phyloP scores from a whole-genome alignment of 2,329 filamentous ascomycete species.

The Xylariomycetidae sp. region DNA sequence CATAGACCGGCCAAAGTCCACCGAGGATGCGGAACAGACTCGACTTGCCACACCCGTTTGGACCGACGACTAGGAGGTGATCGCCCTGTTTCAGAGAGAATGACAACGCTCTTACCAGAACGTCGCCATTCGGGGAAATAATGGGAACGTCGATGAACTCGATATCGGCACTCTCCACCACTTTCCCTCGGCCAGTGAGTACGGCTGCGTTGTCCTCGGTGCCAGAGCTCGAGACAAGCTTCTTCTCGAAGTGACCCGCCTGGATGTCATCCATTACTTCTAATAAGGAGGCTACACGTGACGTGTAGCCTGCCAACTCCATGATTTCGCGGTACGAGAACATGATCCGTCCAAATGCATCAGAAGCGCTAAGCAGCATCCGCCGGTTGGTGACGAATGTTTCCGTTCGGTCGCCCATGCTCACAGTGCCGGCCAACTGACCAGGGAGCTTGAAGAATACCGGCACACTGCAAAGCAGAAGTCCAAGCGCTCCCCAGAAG shows the following conservation, averaged over 20 bases:
- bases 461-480: conserved; percentile 87
- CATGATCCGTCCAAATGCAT: conserved; percentile 94
- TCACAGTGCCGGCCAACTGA: conserved; percentile 44
- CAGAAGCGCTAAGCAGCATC: conserved; percentile 86
- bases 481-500: conserved; percentile 91
- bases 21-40: conserved; percentile 94
- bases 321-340: conserved; percentile 98
- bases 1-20: conserved; percentile 95
- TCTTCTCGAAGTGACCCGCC: conserved; percentile 89
- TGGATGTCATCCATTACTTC: conserved; percentile 94
- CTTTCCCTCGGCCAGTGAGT: conserved; percentile 71
- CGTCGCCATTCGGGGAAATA: conserved; percentile 92
- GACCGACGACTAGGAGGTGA: conserved; percentile 89
- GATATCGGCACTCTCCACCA: conserved; percentile 63
- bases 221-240: conserved; percentile 81
- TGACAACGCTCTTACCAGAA: conserved; percentile 77
- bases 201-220: conserved; percentile 78
- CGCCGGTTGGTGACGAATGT: conserved; percentile 91
- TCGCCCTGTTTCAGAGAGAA: conserved; percentile 83
- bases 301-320: conserved; percentile 91
- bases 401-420: conserved; percentile 65
- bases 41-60: conserved; percentile 95
- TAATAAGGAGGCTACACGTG: conserved; percentile 79
- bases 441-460: conserved; percentile 93
- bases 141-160: conserved; percentile 63